Conservation (phyloP, 192 early-diverging fungal genomes). For the Tieghemiomyces parasiticus region DNA sequence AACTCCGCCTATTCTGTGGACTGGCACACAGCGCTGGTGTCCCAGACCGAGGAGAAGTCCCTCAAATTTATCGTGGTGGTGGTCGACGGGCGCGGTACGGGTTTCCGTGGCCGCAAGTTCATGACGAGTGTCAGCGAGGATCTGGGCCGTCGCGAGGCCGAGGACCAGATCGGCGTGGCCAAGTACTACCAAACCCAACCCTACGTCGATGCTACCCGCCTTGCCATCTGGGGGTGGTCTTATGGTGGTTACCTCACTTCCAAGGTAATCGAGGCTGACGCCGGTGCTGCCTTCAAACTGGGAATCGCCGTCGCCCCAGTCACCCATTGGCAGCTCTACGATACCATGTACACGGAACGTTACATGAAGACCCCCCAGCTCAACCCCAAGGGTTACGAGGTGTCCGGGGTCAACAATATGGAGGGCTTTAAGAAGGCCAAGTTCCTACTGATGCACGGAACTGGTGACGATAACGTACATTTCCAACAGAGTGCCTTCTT, state of each 20-base stretch:
- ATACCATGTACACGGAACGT: slow-evolving; percentile 91
- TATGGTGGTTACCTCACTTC: slow-evolving; percentile 82
- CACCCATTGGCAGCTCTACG: slow-evolving; percentile 78
- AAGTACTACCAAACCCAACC: slow-evolving; percentile 38
- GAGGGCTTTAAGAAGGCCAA: slow-evolving; percentile 60
- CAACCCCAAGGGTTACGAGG: slow-evolving; percentile 66
- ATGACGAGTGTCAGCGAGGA: slow-evolving; percentile 53
- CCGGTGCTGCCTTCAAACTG: slow-evolving; percentile 60
- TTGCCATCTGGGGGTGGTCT: slow-evolving; percentile 97
- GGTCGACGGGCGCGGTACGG: slow-evolving; percentile 86
- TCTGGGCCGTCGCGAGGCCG: slow-evolving; percentile 67
- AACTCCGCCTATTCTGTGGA: slow-evolving; percentile 45
- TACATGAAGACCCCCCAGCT: slow-evolving; percentile 81
- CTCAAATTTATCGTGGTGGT: slow-evolving; percentile 52
- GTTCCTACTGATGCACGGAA: slow-evolving; percentile 82
- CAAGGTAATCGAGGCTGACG: slow-evolving; percentile 73
- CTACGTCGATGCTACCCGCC: slow-evolving; percentile 62
- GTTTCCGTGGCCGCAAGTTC: slow-evolving; percentile 68
- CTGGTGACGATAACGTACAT: slow-evolving; percentile 85
- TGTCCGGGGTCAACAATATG: slow-evolving; percentile 62
- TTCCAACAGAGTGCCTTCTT: slow-evolving; percentile 78
- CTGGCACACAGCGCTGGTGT: slow-evolving; percentile 53
- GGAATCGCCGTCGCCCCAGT: slow-evolving; percentile 95
- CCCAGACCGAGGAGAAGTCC: slow-evolving; percentile 30
- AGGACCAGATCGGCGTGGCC: slow-evolving; percentile 82